These are phyloP conservation scores for Tilletia indica DNA, from an alignment of 1,284 basidiomycete genomes.

Conservation along the genomic window DNA sequence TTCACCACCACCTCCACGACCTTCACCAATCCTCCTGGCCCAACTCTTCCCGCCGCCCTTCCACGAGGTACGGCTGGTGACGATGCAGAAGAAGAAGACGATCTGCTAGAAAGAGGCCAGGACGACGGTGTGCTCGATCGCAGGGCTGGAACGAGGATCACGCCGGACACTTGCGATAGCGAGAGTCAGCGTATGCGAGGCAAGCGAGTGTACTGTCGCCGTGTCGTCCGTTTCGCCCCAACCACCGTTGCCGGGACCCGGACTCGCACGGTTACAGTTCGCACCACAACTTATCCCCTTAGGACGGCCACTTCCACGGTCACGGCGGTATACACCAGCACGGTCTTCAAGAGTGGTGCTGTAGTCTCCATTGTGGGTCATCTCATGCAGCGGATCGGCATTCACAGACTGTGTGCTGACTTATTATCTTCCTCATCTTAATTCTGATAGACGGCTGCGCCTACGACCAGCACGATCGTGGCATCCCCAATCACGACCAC, in stretches of 20 bases:
- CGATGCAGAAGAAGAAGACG: not conserved
- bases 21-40: not conserved
- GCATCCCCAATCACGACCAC: constrained; percentile 1
- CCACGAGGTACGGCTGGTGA: not conserved
- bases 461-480: constrained; percentile 1
- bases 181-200: not conserved
- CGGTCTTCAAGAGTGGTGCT: not conserved
- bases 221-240: not conserved
- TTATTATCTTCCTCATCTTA: too few relatives aligned
- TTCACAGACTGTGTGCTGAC: too few relatives aligned
- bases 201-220: not conserved
- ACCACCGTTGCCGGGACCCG: not conserved
- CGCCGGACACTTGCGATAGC: not conserved
- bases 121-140: not conserved
- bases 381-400: too few relatives aligned
- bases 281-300: not conserved
- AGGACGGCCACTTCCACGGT: not conserved
- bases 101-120: not conserved
- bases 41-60: not conserved
- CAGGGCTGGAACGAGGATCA: not conserved
- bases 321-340: not conserved
- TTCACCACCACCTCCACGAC: constrained; percentile 3
- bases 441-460: not conserved
- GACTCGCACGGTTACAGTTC: not conserved
- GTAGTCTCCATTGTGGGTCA: not conserved